These are phyloP conservation scores for Pochonia chlamydosporia DNA, from an alignment of 2,329 filamentous ascomycete genomes.

Conservation along the genomic window DNA sequence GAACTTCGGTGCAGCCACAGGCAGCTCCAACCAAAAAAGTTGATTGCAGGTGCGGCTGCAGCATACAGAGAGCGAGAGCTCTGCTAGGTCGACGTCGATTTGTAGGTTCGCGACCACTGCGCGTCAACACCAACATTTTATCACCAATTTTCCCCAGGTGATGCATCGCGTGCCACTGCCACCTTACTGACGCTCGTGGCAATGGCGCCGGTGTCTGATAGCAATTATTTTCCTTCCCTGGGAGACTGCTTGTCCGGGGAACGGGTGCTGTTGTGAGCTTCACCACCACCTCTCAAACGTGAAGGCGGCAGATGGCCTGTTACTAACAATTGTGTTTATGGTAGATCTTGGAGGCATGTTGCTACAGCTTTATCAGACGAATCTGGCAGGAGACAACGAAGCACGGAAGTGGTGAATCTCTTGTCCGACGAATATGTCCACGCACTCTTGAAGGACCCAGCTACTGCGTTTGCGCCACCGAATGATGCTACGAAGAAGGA, in stretches of 20 bases:
- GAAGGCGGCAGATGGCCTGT: background rate
- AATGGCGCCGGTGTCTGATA: conserved; percentile 68
- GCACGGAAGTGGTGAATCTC: conserved; percentile 58
- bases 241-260: conserved; percentile 80
- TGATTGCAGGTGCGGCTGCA: background rate
- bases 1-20: conserved; percentile 16
- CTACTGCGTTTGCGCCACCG: conserved; percentile 59
- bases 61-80: conserved; percentile 2
- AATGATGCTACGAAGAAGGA: conserved; percentile 59
- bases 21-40: conserved; percentile 22
- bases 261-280: conserved; percentile 68
- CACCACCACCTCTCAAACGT: background rate
- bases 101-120: conserved; percentile 20
- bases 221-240: conserved; percentile 75
- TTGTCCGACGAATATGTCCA: conserved; percentile 64
- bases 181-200: conserved; percentile 45
- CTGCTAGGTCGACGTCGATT: conserved; percentile 1
- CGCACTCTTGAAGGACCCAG: conserved; percentile 61
- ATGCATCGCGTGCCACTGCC: conserved; percentile 33
- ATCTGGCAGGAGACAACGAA: conserved; percentile 48
- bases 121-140: conserved; percentile 26
- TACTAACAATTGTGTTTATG: conserved; percentile 15
- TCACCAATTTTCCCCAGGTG: conserved; percentile 22
- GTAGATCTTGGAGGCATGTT: conserved; percentile 57
- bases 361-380: conserved; percentile 51